Percentiles rank a stretch among this genome's conserved stretches.
Evolutionary conservation across 352 stramenopile species (phyloP).

Genomic region (Globisporangium rhizosaccharum): DNA sequence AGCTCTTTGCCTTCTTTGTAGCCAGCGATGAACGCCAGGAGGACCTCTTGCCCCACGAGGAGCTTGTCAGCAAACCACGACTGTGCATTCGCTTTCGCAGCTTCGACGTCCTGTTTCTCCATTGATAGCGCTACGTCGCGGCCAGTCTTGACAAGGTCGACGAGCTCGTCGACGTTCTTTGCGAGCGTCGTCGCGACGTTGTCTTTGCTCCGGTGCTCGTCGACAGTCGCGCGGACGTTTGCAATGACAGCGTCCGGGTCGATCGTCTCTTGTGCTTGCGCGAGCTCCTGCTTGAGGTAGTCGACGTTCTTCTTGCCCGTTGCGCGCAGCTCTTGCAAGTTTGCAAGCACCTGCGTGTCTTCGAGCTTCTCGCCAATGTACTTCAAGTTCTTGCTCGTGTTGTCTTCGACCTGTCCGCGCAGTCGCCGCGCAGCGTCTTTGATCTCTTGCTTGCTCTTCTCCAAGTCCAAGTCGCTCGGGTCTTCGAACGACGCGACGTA

Average conservation of each 20-base stretch:
- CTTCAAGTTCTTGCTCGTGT: slow-evolving; percentile 44
- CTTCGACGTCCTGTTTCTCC: slow-evolving; percentile 59
- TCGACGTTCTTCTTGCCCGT: slow-evolving; percentile 48
- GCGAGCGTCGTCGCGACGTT: slow-evolving; percentile 58
- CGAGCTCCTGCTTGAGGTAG: slow-evolving; percentile 51
- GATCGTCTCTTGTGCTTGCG: slow-evolving; percentile 47
- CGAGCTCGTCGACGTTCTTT: slow-evolving; percentile 69
- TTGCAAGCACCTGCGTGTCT: slow-evolving; percentile 52
- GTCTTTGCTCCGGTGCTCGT: slow-evolving; percentile 64
- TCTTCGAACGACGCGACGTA: slow-evolving; percentile 62
- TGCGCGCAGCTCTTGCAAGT: slow-evolving; percentile 43
- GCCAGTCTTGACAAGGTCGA: slow-evolving; percentile 50
- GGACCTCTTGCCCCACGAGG: slow-evolving; percentile 69
- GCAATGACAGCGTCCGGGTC: slow-evolving; percentile 52
- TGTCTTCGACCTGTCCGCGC: slow-evolving; percentile 50
- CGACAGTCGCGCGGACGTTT: slow-evolving; percentile 51
- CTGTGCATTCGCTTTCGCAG: slow-evolving; percentile 53
- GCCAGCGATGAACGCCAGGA: slow-evolving; percentile 79
- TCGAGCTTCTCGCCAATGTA: slow-evolving; percentile 65
- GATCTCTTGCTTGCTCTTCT: slow-evolving; percentile 63
- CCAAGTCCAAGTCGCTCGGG: slow-evolving; percentile 46
- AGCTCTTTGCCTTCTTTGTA: slow-evolving; percentile 77
- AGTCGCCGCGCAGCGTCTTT: slow-evolving; percentile 37
- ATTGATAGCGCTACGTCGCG: slow-evolving; percentile 51
- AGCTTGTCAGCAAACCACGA: slow-evolving; percentile 84